These are phyloP conservation scores for Brassica rapa DNA, from an alignment of 345 rosid species.

Conservation along the genomic window DNA sequence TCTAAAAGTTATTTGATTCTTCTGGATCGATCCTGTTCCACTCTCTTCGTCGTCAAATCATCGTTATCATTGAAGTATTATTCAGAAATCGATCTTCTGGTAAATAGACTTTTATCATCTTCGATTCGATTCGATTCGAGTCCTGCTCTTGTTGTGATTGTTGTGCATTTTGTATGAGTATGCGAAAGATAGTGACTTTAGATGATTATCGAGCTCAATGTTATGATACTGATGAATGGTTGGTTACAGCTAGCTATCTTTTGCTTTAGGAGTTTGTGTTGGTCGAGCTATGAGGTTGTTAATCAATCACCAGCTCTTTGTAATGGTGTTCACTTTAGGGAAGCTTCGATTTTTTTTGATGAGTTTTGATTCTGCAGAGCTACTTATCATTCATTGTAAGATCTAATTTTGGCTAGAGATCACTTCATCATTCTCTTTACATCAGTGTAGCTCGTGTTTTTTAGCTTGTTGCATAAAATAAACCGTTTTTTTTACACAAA, in stretches of 20 bases:
- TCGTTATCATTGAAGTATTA: constrained; percentile 23
- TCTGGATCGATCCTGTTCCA: constrained; percentile 39
- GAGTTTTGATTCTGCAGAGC: neutral
- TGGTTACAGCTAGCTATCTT: neutral
- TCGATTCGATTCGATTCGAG: constrained; percentile 10
- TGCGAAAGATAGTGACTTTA: constrained; percentile 20
- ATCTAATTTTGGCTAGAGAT: neutral
- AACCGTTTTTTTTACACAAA: neutral
- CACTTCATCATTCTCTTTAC: neutral
- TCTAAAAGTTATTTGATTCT: constrained; percentile 30
- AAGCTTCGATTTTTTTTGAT: constrained; percentile 2
- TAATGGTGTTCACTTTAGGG: neutral
- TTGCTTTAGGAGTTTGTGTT: constrained; percentile 1
- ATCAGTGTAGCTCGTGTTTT: neutral
- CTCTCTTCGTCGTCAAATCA: constrained; percentile 46
- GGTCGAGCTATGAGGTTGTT: constrained; percentile 7
- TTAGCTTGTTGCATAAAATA: neutral
- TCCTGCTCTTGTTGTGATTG: neutral
- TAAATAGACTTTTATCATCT: constrained; percentile 25
- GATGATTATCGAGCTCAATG: constrained; percentile 40
- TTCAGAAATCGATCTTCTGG: constrained; percentile 58
- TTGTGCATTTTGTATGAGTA: constrained; percentile 3
- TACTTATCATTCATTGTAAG: neutral
- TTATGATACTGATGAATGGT: neutral
- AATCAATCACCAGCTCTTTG: constrained; percentile 1